A percentile compares a stretch with the other conserved stretches of the same genome.
These are phyloP conservation scores for Lachnellula willkommii DNA, from an alignment of 2,329 filamentous ascomycete genomes.

Conservation along the genomic window DNA sequence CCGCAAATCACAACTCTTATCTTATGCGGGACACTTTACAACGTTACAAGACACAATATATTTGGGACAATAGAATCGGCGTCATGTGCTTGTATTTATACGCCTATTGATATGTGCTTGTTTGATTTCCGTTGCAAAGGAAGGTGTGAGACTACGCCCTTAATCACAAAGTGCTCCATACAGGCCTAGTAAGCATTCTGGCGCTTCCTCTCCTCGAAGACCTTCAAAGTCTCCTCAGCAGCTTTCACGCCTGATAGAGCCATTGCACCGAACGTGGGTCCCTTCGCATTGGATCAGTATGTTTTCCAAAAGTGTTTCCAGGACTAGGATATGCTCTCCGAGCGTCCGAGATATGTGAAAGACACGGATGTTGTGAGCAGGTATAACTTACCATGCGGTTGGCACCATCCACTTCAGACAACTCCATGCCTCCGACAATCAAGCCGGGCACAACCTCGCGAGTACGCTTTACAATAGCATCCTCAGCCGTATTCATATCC, in stretches of 20 bases:
- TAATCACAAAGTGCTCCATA: neutral
- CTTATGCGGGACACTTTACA: too few species aligned
- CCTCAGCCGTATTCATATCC: conserved; percentile 87
- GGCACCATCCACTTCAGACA: conserved; percentile 83
- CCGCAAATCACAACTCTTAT: too few species aligned
- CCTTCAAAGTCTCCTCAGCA: conserved; percentile 74
- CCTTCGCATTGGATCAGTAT: conserved; percentile 20
- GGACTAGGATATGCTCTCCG: too few species aligned
- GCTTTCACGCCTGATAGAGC: conserved; percentile 82
- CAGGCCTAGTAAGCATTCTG: conserved; percentile 54
- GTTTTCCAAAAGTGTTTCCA: neutral
- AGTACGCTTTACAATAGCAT: conserved; percentile 89
- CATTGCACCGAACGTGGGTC: conserved; percentile 85
- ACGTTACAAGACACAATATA: too few species aligned
- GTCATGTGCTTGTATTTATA: too few species aligned
- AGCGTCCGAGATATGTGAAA: too few species aligned
- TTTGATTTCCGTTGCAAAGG: neutral
- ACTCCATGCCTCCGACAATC: conserved; percentile 92
- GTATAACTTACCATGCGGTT: conserved; percentile 66
- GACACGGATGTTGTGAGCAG: neutral
- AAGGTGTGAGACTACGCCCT: neutral
- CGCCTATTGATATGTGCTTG: too few species aligned
- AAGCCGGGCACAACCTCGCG: conserved; percentile 82
- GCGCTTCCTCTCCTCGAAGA: conserved; percentile 72
- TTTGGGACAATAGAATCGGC: too few species aligned